Evolutionary conservation across 2,329 filamentous ascomycete species (phyloP), one percentile per base, ranked within the genome.

Genomic region (Lojkania enalia): DNA sequence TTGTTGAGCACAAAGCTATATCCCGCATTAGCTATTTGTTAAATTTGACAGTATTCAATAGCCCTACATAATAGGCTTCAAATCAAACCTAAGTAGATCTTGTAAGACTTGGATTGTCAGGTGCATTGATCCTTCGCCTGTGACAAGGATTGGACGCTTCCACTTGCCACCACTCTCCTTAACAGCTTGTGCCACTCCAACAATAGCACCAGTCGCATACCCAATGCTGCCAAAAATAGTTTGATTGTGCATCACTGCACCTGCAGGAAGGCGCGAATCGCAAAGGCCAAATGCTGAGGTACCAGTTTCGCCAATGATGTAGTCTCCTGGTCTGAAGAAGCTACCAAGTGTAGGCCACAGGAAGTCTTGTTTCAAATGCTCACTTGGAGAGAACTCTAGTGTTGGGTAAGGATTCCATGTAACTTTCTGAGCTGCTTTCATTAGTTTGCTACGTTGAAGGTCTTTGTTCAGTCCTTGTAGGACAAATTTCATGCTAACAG

Each of bases 221-320:
- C 63, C 61, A 27, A 66, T 66, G n/a, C 51, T 56, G n/a, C 58
- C 49, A 41, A 49, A 69, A 12, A 60, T 36, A 1, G 56, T 57
- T n/a, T 64, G 57, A 18, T 57, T 59, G 46, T 48, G 48, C 25
- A 46, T 36, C 14, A 44, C 39, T 11, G 25, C 45, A 18, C 47
- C 68, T 1, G 69, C 60, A 0, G 81, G 80, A 2, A 84, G 72
- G 2, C 71, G 63, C 20, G 80, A 73, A 9, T 75, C 71, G 14
- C 76, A 75, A 20, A 74, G 72, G 3, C 83, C 83, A 47, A 79
- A 79, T 11, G 74, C 72, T 2, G 61, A 48, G 2, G 81, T 84
- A 6, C 81, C 81, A 0, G 80, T 81, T 58, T 83, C 81, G 3
- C 74, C 74, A 27, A 83, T 69, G 20, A 84, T 54, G 30, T 83